Base-by-base conservation (phyloP, 257 asterid species). In the Cynanchum wilfordii region DNA sequence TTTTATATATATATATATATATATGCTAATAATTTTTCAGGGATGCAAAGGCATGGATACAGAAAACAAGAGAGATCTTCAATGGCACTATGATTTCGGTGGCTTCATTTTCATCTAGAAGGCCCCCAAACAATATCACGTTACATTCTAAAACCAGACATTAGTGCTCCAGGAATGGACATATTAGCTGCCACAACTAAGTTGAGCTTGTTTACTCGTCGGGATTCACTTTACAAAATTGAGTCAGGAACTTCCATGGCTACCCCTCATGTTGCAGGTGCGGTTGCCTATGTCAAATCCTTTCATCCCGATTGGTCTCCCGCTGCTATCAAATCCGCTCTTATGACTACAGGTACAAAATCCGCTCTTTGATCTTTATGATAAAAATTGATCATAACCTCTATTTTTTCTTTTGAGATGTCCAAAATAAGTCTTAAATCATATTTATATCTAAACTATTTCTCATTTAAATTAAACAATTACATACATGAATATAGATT, bases 231-330 rank as follows among this genome's bases (percentile, higher is more conserved):
- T 0, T 93, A 75, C 79, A 84, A 78, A 65, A 22, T 93, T 10
- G 38, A 54, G 29, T 93, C 97, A 1, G 98, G 98, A 54, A 93
- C 98, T n/a, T 91, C 98, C 2, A 91, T 91, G 98, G 81, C 97
- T 25, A 81, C 89, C 67, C 98, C 97, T 36, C 97, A 91, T 77
- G 96, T 49, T 49, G 84, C 98, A 0, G 89, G 85, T 0, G 96
- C 96, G 11, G 90, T 95, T 2, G 96, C 96, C 45, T 93, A 86
- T 29, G 82, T 93, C 64, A 91, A 91, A 67, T 76, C 97, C 10
- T 86, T 88, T 77, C 96, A 75, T 72, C 96, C 96, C 2, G 51
- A 54, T 0, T 93, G 98, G 98, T 89, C 96, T 0, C 85, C 87
- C 0, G 87, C 98, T 11, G 98, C 97, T 2, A 85, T 93, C 45